These are phyloP conservation scores for Trichoderma brevicompactum DNA, from an alignment of 2,329 filamentous ascomycete genomes.

Conservation along the genomic window DNA sequence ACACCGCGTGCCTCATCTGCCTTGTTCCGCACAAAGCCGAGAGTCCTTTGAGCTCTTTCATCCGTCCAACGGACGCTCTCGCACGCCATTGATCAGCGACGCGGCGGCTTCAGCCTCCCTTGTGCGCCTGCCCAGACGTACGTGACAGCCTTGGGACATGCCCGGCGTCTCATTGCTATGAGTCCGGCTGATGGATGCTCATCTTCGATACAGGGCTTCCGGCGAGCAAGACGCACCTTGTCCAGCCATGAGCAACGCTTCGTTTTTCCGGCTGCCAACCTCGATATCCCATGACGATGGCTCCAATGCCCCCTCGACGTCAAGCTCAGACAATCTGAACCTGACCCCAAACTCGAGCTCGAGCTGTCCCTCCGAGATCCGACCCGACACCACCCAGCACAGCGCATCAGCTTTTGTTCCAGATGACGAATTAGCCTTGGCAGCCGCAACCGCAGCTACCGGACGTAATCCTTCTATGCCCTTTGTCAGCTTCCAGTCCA, in stretches of 20 bases:
- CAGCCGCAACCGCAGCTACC: neutral
- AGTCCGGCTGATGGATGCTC: conserved; percentile 24
- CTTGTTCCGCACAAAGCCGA: neutral
- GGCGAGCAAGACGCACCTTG: neutral
- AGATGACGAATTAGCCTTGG: conserved; percentile 17
- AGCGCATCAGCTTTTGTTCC: conserved; percentile 15
- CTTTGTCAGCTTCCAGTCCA: conserved; percentile 36
- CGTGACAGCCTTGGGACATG: conserved; percentile 17
- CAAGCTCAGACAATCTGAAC: conserved; percentile 19
- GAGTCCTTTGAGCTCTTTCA: neutral
- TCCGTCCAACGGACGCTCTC: neutral
- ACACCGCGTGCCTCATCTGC: conserved; percentile 20
- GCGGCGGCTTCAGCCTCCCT: conserved; percentile 1
- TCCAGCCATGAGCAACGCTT: conserved; percentile 41
- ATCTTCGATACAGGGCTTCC: conserved; percentile 20
- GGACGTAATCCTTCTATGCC: conserved; percentile 32
- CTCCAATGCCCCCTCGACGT: conserved; percentile 32
- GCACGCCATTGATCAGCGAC: conserved; percentile 9
- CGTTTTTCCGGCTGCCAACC: conserved; percentile 36
- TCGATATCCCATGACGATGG: conserved; percentile 37
- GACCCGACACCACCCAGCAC: neutral
- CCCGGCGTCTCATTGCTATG: conserved; percentile 11
- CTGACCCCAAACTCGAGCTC: conserved; percentile 13
- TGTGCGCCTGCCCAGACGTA: conserved; percentile 15
- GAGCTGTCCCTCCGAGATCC: conserved; percentile 20